Evolutionary conservation across 2,329 filamentous ascomycete genomes (phyloP).

Genomic region (Pezicula neosporulosa): DNA sequence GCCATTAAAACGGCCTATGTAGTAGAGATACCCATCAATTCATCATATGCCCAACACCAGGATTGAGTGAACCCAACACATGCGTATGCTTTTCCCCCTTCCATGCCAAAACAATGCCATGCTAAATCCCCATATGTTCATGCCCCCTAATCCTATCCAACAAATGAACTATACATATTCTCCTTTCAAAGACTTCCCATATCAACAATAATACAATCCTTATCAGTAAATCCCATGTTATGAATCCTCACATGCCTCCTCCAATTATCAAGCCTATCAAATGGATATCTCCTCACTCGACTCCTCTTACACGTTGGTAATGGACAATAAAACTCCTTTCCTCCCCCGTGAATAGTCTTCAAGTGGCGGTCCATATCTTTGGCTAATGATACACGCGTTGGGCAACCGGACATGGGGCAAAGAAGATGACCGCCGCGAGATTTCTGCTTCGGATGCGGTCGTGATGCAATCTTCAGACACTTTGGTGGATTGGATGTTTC

Average conservation of each 20-base stretch:
- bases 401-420: background rate
- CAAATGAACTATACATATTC: no score
- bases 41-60: background rate
- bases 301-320: background rate
- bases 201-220: background rate
- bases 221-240: background rate
- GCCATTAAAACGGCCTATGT: no score
- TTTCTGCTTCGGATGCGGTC: background rate
- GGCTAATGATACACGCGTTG: background rate
- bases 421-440: background rate
- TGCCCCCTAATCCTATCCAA: no score
- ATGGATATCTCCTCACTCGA: background rate
- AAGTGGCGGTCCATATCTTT: background rate
- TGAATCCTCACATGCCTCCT: background rate
- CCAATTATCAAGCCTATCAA: conserved; percentile 1
- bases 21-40: no score
- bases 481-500: background rate
- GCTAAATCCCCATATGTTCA: no score
- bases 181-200: background rate
- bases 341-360: background rate
- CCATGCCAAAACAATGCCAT: no score
- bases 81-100: no score
- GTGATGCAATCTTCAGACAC: background rate
- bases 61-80: background rate
- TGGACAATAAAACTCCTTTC: background rate